Percentiles rank a stretch among this genome's conserved stretches.
Evolutionary conservation across 2,329 filamentous ascomycete genomes (phyloP).

Genomic region (Colletotrichum sp.): DNA sequence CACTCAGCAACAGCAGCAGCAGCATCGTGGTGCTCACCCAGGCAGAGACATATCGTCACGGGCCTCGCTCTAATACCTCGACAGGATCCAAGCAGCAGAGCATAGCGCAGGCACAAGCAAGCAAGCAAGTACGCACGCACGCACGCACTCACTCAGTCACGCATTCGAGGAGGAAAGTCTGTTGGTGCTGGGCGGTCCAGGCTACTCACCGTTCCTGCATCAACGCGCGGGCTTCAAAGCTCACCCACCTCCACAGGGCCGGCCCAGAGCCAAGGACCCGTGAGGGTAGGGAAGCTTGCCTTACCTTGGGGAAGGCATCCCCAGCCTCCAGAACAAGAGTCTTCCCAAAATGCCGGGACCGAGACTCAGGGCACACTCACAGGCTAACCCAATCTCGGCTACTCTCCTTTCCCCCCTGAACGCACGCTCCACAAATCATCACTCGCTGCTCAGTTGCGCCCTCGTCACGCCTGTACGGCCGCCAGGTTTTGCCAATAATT

Average conservation of each 20-base stretch:
- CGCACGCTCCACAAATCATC: not conserved
- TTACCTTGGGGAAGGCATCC: not conserved
- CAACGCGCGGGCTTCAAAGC: not conserved
- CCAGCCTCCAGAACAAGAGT: not conserved
- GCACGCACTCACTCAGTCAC: not conserved
- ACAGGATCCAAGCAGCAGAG: not conserved
- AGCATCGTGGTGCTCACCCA: not conserved
- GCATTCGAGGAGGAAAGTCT: not conserved
- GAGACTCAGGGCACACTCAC: slow-evolving; percentile 4
- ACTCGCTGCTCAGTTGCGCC: not conserved
- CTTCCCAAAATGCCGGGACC: slow-evolving; percentile 20
- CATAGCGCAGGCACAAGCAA: not conserved
- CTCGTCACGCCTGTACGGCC: not conserved
- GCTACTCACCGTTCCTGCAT: not conserved
- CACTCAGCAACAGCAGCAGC: not conserved
- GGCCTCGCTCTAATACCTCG: not conserved
- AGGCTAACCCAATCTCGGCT: slow-evolving; percentile 12
- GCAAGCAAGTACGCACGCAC: not conserved
- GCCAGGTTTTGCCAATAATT: slow-evolving; percentile 7
- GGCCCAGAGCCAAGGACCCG: not conserved
- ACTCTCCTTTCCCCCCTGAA: slow-evolving; percentile 13
- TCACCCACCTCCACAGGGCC: not conserved
- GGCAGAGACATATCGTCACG: not conserved
- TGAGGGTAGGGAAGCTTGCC: not conserved
- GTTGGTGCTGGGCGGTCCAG: not conserved